Percentiles rank a stretch among this genome's conserved stretches.
These are phyloP conservation scores for Besnoitia besnoiti DNA, from an alignment of 169 alveolate species.

Conservation along the genomic window DNA sequence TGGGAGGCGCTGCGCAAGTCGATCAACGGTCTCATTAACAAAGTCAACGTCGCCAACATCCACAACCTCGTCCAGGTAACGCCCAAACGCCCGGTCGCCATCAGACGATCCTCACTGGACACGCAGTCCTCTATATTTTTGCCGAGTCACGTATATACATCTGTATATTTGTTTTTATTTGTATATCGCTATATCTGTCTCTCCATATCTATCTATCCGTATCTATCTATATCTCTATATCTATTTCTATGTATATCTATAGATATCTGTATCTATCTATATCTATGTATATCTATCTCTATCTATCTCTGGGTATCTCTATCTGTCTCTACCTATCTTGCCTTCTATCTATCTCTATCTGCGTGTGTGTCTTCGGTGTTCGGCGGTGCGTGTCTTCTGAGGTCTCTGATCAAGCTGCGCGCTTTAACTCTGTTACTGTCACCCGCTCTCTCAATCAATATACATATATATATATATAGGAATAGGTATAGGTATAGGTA, in stretches of 20 bases:
- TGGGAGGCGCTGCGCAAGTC: conserved; percentile 97
- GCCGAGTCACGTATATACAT: background rate
- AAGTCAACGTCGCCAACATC: conserved; percentile 91
- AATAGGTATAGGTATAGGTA: background rate
- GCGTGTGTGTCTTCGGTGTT: too few species aligned
- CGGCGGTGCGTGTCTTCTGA: too few species aligned
- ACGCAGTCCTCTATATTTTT: background rate
- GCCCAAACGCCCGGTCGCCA: background rate
- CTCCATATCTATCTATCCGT: too few species aligned
- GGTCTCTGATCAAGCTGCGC: too few species aligned
- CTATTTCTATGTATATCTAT: too few species aligned
- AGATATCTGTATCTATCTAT: background rate
- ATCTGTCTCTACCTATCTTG: too few species aligned
- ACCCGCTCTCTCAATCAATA: too few species aligned
- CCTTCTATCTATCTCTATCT: too few species aligned
- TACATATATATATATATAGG: background rate
- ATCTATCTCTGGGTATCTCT: too few species aligned
- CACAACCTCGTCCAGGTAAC: conserved; percentile 77
- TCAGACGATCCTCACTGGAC: background rate
- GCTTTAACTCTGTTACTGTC: too few species aligned
- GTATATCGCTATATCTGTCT: background rate
- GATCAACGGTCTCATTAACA: conserved; percentile 95
- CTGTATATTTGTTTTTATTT: background rate
- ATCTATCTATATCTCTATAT: too few species aligned
- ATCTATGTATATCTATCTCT: background rate